Conservation (phyloP, 1,284 basidiomycete species). For the Microbotryomycetes sp. region DNA sequence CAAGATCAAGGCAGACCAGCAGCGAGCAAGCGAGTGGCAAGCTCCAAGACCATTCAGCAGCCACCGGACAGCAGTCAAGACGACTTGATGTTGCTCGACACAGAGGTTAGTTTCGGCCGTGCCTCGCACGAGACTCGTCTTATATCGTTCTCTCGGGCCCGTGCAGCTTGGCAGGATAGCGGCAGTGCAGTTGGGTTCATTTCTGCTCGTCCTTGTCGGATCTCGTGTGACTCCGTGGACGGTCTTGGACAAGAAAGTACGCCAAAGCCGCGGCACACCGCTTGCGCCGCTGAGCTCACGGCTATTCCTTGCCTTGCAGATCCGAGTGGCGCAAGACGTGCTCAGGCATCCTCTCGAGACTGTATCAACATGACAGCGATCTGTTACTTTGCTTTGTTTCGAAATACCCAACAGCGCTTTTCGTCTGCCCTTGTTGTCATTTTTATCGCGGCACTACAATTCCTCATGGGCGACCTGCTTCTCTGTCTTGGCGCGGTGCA, state of each 20-base stretch:
- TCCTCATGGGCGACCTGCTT: background rate
- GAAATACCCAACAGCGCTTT: no score
- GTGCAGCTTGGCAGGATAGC: slow-evolving; percentile 13
- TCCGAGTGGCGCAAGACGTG: background rate
- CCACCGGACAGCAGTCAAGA: no score
- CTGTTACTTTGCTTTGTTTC: background rate
- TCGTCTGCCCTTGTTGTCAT: background rate
- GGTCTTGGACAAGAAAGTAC: slow-evolving; percentile 29
- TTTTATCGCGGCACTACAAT: background rate
- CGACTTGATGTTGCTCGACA: slow-evolving; percentile 18
- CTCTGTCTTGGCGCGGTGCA: background rate
- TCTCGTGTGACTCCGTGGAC: slow-evolving; percentile 21
- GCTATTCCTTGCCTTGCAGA: no score
- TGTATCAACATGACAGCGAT: background rate
- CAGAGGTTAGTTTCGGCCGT: slow-evolving; percentile 10
- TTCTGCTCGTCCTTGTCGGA: slow-evolving; percentile 26
- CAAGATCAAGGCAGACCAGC: slow-evolving; percentile 1
- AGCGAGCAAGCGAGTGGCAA: background rate
- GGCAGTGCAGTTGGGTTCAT: slow-evolving; percentile 1
- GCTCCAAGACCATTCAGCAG: no score
- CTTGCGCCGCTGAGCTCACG: no score
- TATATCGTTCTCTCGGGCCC: background rate
- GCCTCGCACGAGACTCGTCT: background rate
- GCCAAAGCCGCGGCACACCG: background rate
- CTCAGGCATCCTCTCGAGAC: background rate